Base-by-base conservation (phyloP, 768 basidiomycete species). In the Podaxis carcinomalis region DNA sequence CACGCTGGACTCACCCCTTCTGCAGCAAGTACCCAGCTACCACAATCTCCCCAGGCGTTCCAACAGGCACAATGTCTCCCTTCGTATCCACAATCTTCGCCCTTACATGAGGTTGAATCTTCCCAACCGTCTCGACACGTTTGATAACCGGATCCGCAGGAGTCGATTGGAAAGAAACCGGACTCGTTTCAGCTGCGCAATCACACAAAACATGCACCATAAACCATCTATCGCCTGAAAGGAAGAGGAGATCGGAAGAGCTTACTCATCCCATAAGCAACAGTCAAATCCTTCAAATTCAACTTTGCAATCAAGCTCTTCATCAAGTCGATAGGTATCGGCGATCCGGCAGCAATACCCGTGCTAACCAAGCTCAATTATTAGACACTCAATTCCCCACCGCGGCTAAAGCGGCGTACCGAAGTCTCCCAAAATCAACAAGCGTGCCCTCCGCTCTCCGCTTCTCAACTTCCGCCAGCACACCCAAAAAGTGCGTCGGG, bases 251-350 rank as follows among this genome's bases (percentile, higher is more conserved):
- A 5, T 32, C 7, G 32, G 32, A 32, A 7, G 32, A 32, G 32
- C 88, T 62, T 63, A 93, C 92, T 93, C 92, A 93, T 93, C 59
- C 92, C 92, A 71, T 91, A 93, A 10, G 87, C 90, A 60, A 83
- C 87, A 0, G 92, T 92, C 42, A 93, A 72, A 46, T 91, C 88
- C 4, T 68, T 77, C 40, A 93, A 69, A 65, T 91, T 89, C 59
- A 93, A 65, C 65, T 84, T 83, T 21, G 76, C 70, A 21, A 90
- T 90, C 32, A 93, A 78, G 40, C 78, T 80, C 63, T 79, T 85
- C 92, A 93, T 93, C 49, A 93, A 73, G 52, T 90, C 84, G 40
- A 89, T 92, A 5, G 92, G 92, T 36, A 93, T 76, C 0, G 90
- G 81, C 0, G 90, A 87, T 1, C 92, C 92, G 9, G 90, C 89